A percentile compares a stretch with the other conserved stretches of the same genome.
Evolutionary conservation across 2,329 filamentous ascomycete genomes (phyloP).

Genomic region (Epichloe hybrida): DNA sequence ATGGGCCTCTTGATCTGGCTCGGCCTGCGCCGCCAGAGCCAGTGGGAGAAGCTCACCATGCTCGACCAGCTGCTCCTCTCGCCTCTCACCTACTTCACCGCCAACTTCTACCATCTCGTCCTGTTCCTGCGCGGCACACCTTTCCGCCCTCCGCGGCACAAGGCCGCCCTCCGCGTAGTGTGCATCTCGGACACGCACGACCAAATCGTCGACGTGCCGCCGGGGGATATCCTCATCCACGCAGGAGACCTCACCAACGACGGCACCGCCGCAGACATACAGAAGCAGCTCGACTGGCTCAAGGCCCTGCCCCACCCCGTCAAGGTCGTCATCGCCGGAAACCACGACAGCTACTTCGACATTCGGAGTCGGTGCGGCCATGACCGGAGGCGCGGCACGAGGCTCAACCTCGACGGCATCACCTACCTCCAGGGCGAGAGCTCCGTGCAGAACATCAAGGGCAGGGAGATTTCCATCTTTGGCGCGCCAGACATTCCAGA

Average conservation of each 20-base stretch:
- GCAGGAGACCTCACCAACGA: slow-evolving; percentile 71
- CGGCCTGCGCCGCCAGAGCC: slow-evolving; percentile 32
- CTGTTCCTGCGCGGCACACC: slow-evolving; percentile 55
- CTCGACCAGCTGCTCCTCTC: slow-evolving; percentile 54
- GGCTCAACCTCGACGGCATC: slow-evolving; percentile 52
- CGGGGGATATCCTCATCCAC: slow-evolving; percentile 78
- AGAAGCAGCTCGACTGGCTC: slow-evolving; percentile 77
- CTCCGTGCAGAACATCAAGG: slow-evolving; percentile 48
- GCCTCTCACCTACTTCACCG: slow-evolving; percentile 51
- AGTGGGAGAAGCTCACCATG: slow-evolving; percentile 37
- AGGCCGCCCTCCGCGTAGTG: slow-evolving; percentile 56
- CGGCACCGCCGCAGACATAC: slow-evolving; percentile 61
- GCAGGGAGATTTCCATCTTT: slow-evolving; percentile 48
- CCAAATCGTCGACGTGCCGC: slow-evolving; percentile 45
- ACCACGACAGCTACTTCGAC: slow-evolving; percentile 83
- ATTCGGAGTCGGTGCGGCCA: slow-evolving; percentile 41
- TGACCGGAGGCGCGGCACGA: slow-evolving; percentile 37
- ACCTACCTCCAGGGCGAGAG: slow-evolving; percentile 63
- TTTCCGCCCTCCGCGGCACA: slow-evolving; percentile 40
- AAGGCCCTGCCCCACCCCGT: slow-evolving; percentile 57
- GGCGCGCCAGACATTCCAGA: slow-evolving; percentile 70
- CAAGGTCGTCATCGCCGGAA: slow-evolving; percentile 75
- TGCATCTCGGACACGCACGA: slow-evolving; percentile 87
- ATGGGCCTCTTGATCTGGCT: slow-evolving; percentile 34
- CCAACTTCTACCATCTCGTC: slow-evolving; percentile 49